Base-by-base conservation (phyloP, 1,284 basidiomycete genomes). In the Ustilago hordei region DNA sequence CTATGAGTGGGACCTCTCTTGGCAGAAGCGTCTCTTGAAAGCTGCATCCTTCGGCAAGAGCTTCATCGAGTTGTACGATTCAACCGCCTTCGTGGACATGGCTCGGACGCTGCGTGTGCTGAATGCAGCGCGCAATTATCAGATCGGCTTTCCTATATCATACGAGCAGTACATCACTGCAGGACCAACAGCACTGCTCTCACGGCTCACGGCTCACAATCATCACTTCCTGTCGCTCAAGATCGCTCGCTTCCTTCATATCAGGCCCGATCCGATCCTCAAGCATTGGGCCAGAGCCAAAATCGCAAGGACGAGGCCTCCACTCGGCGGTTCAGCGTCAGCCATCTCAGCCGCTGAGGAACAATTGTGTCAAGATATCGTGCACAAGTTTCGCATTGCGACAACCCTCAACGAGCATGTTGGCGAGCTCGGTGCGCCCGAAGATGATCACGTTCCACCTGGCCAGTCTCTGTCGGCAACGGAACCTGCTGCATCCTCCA, bases 241-340 rank as follows among this genome's bases (percentile, higher is more conserved):
- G n/a, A 92, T 99, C 72, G 95, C 95, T 1, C 90, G 91, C 9
- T 94, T 91, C 87, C 90, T 99, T 15, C 90, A 90, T 7, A 88
- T 98, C 28, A 92, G 93, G 34, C 92, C 94, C 0, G 93, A 95
- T 73, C 89, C 91, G 0, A 95, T 99, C 0, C 88, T 99, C 52
- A 93, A 93, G 80, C 96, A 98, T 85, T 99, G 97, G 97, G 95
- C 97, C 0, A 92, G 91, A 69, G 93, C 93, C 7, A 96, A 97
- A 86, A 95, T 99, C 65, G 79, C 91, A 32, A 90, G 90, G 8
- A 91, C 93, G 8, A 90, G 91, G 76, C 54, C 79, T 8, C 32
- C 64, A 38, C 15, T 72, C 35, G 63, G 70, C 7, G 69, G 67
- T 17, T 64, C 71, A 11, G 55, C 55, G 19, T 59, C 64, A 1